Evolutionary conservation across 2,329 filamentous ascomycete species (phyloP).

Genomic region (Metarhizium brunneum): DNA sequence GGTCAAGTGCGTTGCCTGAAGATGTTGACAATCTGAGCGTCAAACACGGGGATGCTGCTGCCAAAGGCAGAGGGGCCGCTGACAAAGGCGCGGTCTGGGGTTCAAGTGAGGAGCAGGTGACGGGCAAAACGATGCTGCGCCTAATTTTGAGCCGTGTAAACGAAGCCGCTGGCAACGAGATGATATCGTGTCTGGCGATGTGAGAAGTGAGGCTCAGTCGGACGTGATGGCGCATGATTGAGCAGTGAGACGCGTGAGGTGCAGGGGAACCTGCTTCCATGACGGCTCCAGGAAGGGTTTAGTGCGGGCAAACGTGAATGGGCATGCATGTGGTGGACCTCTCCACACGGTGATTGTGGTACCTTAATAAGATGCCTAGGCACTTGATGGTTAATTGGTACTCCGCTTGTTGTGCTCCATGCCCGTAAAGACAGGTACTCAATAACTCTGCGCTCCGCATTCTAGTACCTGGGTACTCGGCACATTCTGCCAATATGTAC

Average conservation of each 20-base stretch:
- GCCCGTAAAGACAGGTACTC: no score
- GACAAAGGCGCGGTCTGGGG: background rate
- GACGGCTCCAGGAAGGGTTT: constrained; percentile 18
- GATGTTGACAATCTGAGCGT: constrained; percentile 1
- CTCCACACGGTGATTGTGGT: background rate
- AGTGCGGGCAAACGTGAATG: constrained; percentile 11
- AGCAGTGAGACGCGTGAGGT: constrained; percentile 18
- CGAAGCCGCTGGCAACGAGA: background rate
- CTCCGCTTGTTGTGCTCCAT: no score
- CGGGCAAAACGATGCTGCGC: background rate
- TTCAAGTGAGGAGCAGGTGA: background rate
- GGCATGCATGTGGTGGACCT: background rate
- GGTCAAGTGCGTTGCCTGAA: background rate
- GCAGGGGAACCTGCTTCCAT: constrained; percentile 14
- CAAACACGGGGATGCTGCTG: background rate
- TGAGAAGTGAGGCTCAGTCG: constrained; percentile 3
- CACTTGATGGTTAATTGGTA: no score
- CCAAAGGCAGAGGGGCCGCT: background rate
- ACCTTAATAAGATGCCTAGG: no score
- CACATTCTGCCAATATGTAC: no score
- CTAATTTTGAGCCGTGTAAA: background rate
- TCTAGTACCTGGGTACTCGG: no score
- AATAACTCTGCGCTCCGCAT: no score
- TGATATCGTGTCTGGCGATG: background rate
- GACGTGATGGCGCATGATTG: constrained; percentile 5